Base-by-base conservation (phyloP, 2,329 filamentous ascomycete genomes). In the Epicoccum sorghinum region DNA sequence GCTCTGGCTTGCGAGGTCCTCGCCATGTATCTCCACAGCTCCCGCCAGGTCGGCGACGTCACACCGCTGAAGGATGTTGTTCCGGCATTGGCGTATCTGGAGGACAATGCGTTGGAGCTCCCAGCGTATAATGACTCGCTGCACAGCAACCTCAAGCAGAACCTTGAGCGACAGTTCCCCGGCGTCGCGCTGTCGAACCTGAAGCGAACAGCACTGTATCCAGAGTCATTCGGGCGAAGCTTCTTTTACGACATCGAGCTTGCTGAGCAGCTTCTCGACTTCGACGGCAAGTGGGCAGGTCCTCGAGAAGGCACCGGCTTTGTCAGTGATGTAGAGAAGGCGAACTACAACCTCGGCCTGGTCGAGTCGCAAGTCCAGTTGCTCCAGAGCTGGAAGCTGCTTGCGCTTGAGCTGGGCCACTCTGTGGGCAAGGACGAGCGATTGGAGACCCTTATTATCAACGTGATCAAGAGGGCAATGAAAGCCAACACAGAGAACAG, bases 301-400 rank as follows among this genome's bases (percentile, higher is more conserved):
- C 61, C 82, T 79, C 62, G 83, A 37, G 53, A 65, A 50, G 69
- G 85, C 49, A 84, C 88, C 65, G 93, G 93, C 0, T 96, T 96
- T 75, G 83, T 84, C 58, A 83, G 85, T 43, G 95, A 99, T 71
- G 88, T 99, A 76, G 85, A 88, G 66, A 86, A 87, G 57, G 95
- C 93, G 37, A 99, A 99, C 73, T 79, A 89, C 58, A 98, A 99
- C 73, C 75, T 99, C 47, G 96, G 93, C 23, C 80, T 96, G 30
- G 91, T 99, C 30, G 92, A 98, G 72, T 90, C 93, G 23, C 92
- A 99, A 78, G 88, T 95, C 61, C 84, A 86, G 38, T 84, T 99
- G 14, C 89, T 97, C 60, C 87, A 91, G 65, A 89, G 91, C 50
- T 98, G 93, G 91, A 93, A 96, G 72, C 87, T 91, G 55, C 82